Evolutionary conservation across 208 protist species (phyloP).

Genomic region (Porcisia deanei): DNA sequence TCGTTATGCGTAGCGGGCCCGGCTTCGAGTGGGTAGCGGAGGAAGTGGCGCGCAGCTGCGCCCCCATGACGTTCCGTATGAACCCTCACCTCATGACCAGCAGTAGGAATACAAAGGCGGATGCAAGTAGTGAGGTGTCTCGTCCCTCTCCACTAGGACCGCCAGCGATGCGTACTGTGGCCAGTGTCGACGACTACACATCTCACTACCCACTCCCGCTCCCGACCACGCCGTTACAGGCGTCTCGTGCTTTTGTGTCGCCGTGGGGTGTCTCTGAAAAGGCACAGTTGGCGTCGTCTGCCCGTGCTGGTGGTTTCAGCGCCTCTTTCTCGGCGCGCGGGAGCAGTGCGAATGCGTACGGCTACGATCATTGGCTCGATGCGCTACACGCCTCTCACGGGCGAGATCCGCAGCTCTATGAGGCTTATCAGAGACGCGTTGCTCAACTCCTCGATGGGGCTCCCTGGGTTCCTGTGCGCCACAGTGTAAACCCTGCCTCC

Average conservation of each 20-base stretch:
- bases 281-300: neutral
- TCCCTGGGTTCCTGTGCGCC: conserved; percentile 21
- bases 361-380: conserved; percentile 24
- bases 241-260: conserved; percentile 2
- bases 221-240: neutral
- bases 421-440: conserved; percentile 15
- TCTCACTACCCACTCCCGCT: conserved; percentile 6
- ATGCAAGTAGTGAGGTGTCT: conserved; percentile 2
- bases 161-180: conserved; percentile 2
- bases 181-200: conserved; percentile 11
- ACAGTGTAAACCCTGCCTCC: neutral
- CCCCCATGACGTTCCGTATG: conserved; percentile 40
- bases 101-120: neutral
- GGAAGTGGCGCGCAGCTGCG: conserved; percentile 39
- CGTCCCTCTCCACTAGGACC: neutral
- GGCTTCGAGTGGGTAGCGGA: conserved; percentile 44
- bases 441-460: conserved; percentile 15
- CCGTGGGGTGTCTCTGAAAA: conserved; percentile 2
- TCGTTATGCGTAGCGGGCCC: conserved; percentile 59
- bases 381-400: conserved; percentile 24
- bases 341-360: conserved; percentile 9
- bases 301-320: neutral
- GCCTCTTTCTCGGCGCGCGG: neutral
- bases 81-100: conserved; percentile 26
- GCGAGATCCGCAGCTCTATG: conserved; percentile 15